These are phyloP conservation scores for Syzygium grande DNA, from an alignment of 345 rosid species.

Conservation along the genomic window DNA sequence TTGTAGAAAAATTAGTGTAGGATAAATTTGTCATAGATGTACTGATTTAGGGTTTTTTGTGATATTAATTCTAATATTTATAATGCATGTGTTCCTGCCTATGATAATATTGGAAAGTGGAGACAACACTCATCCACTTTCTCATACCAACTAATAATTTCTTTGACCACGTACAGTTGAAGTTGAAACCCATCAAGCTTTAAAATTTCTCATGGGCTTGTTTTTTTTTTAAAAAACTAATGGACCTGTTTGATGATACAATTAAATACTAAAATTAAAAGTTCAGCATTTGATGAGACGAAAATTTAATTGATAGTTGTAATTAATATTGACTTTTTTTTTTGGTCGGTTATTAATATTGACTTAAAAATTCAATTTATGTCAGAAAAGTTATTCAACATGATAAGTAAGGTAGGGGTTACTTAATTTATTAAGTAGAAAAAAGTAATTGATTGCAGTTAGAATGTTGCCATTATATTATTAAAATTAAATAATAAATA, in stretches of 20 bases:
- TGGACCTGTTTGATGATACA: not conserved
- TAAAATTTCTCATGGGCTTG: not conserved
- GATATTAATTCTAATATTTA: too few species aligned
- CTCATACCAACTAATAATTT: not conserved
- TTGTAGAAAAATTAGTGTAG: too few species aligned
- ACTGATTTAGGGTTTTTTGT: too few species aligned
- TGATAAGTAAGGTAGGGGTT: not conserved
- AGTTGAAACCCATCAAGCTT: not conserved
- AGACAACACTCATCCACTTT: not conserved
- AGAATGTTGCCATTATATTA: too few species aligned
- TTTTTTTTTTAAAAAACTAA: too few species aligned
- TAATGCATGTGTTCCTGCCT: not conserved
- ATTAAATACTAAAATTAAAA: not conserved
- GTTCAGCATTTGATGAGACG: not conserved
- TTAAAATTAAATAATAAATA: too few species aligned
- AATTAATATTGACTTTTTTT: not conserved
- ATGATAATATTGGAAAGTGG: not conserved
- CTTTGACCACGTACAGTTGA: not conserved
- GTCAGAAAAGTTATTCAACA: not conserved
- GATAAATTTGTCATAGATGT: too few species aligned
- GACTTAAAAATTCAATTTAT: not conserved
- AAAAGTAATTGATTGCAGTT: not conserved
- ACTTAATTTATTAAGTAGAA: not conserved
- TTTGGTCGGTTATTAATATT: too few species aligned
- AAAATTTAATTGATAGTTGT: not conserved